These are phyloP conservation scores for Thymus quinquecostatus DNA, from an alignment of 257 asterid genomes.

Conservation along the genomic window DNA sequence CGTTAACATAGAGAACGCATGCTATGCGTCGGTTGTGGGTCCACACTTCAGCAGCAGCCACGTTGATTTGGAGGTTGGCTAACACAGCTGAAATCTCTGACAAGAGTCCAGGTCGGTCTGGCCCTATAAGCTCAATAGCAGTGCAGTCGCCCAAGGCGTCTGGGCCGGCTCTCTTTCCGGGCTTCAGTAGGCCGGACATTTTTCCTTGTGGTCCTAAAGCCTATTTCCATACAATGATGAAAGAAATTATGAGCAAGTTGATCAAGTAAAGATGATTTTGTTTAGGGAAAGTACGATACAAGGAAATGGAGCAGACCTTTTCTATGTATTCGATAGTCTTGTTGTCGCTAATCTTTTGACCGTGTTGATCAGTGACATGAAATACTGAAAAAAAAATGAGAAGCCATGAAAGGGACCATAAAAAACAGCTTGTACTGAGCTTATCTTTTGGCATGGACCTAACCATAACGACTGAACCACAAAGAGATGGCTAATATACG, in stretches of 20 bases:
- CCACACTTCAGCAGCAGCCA: conserved; percentile 96
- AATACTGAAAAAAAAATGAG: conserved; percentile 61
- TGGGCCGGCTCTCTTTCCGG: conserved; percentile 68
- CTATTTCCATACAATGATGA: conserved; percentile 41
- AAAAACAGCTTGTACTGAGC: not conserved
- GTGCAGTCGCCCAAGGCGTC: conserved; percentile 72
- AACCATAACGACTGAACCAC: conserved; percentile 1
- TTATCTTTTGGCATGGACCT: conserved; percentile 23
- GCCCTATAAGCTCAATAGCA: conserved; percentile 82
- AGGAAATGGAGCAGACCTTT: conserved; percentile 55
- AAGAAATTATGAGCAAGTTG: conserved; percentile 20
- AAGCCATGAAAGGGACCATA: conserved; percentile 15
- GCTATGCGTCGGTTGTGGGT: conserved; percentile 89
- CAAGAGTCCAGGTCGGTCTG: conserved; percentile 90
- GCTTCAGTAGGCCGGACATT: conserved; percentile 63
- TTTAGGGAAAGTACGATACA: conserved; percentile 9
- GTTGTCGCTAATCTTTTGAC: conserved; percentile 72
- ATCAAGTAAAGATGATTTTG: conserved; percentile 14
- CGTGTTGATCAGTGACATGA: conserved; percentile 95
- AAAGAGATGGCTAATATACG: not conserved
- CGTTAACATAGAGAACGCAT: conserved; percentile 84
- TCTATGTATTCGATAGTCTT: conserved; percentile 76
- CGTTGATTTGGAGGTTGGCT: conserved; percentile 79
- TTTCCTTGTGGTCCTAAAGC: conserved; percentile 87
- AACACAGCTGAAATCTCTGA: conserved; percentile 89